Evolutionary conservation across 306 rosid species (phyloP), one percentile per base, ranked within the genome.

Genomic region (Dicorynia guianensis): DNA sequence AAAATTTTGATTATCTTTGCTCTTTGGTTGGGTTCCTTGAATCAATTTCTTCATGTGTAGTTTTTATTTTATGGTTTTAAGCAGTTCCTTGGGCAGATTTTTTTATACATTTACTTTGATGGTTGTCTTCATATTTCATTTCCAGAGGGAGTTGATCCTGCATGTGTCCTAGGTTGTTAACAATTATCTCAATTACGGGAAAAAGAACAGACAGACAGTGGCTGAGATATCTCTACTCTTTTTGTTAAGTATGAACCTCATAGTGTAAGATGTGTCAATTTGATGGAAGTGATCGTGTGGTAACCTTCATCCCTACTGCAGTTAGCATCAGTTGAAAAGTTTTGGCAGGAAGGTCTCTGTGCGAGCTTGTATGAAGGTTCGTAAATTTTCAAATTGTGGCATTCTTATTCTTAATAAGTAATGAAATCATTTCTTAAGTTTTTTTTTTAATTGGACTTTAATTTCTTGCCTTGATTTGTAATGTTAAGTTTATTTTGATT

Each of bases 311-410:
- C 69, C 47, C n/a, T 70, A 19, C 11, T 79, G 82, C 79, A 85
- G 89, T 80, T 85, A 53, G 86, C 76, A 15, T 81, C 84, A n/a
- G 89, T 72, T 81, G 84, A 85, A 81, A 66, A n/a, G 5, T 79
- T 81, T 66, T 85, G 89, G 89, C 69, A 75, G 72, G 10, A 71
- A 53, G 89, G 84, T 62, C 44, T 75, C 12, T 81, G 86, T 63
- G 76, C 33, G 48, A 81, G 86, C 72, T 55, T 80, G 55, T 67
- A 66, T 39, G 62, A 61, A 42, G 86, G 89, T 72, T 75, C 84
- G 54, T 85, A 86, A 86, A 76, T 76, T 71, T 53, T 25, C 33
- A 79, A 81, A 71, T 78, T 85, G 25, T 78, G 79, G 85, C 55
- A 8, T 53, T 39, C 14, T 14, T 33, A 11, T 11, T 4, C 54